Conservation (phyloP, 1,139 yeast genomes). For the Pichia cactophila region DNA sequence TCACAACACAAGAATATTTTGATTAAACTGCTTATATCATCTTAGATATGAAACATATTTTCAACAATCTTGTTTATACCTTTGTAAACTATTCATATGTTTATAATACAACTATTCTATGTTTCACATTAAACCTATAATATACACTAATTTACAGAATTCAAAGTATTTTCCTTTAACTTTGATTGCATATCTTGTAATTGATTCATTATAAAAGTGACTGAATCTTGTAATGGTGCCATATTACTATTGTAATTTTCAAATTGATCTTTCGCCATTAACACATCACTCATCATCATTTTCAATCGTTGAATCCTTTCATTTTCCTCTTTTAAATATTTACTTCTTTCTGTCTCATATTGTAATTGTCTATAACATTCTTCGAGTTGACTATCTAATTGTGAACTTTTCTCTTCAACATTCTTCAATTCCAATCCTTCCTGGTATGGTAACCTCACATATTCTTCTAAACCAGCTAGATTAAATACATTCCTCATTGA, state of each 20-base stretch:
- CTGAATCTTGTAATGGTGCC: neutral
- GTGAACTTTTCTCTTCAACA: slow-evolving; percentile 17
- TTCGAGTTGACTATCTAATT: slow-evolving; percentile 34
- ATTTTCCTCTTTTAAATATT: neutral
- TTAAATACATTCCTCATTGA: slow-evolving; percentile 68
- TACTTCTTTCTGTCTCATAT: slow-evolving; percentile 10
- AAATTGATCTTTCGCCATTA: neutral
- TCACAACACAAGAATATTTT: neutral
- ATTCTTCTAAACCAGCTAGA: slow-evolving; percentile 35
- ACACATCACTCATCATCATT: neutral
- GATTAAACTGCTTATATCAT: no score
- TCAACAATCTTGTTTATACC: neutral
- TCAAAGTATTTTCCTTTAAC: neutral
- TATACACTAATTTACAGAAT: neutral
- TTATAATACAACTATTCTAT: neutral
- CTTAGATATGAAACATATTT: neutral
- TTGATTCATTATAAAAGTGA: neutral
- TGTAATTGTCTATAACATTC: slow-evolving; percentile 25
- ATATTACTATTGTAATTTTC: neutral
- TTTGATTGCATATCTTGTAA: neutral
- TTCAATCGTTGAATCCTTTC: neutral
- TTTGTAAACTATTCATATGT: neutral
- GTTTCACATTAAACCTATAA: neutral
- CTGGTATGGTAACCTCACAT: slow-evolving; percentile 64
- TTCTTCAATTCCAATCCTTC: slow-evolving; percentile 38